phyloP scores from a whole-genome alignment of 1,284 basidiomycete species.

The Sanghuangporus baumii region DNA sequence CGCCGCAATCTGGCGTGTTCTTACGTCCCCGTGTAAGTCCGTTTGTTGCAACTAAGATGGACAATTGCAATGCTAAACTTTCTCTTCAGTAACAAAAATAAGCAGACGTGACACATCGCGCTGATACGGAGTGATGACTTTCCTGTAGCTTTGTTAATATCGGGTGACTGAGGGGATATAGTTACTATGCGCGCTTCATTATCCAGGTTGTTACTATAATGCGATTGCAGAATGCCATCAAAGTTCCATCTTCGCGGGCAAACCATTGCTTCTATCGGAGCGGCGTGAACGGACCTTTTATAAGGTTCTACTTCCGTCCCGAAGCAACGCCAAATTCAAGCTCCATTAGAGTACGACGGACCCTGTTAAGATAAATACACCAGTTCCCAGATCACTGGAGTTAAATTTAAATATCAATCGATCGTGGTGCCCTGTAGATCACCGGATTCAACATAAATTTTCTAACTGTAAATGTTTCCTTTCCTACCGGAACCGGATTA shows the following conservation, averaged over 20 bases:
- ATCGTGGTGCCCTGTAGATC: neutral
- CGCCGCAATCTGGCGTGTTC: slow-evolving; percentile 17
- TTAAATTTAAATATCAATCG: neutral
- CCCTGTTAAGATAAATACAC: neutral
- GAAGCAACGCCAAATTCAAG: neutral
- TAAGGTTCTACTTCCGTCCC: neutral
- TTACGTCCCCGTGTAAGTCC: slow-evolving; percentile 19
- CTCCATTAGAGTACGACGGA: neutral
- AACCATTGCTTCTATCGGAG: slow-evolving; percentile 1
- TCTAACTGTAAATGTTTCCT: neutral
- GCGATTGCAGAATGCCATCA: neutral
- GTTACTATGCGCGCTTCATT: neutral
- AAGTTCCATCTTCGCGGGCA: neutral
- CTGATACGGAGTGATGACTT: neutral
- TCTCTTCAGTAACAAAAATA: neutral
- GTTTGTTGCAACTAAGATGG: neutral
- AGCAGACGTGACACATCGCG: neutral
- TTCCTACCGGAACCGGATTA: neutral
- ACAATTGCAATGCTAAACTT: neutral
- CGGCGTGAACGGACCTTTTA: neutral
- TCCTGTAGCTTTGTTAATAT: neutral
- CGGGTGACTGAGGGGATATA: neutral
- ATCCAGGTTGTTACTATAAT: neutral
- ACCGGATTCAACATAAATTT: neutral
- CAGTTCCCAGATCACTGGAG: neutral